Percentiles rank a stretch among this genome's conserved stretches.
These are phyloP conservation scores for Microcyclosporella mali DNA, from an alignment of 2,329 filamentous ascomycete species.

Conservation along the genomic window DNA sequence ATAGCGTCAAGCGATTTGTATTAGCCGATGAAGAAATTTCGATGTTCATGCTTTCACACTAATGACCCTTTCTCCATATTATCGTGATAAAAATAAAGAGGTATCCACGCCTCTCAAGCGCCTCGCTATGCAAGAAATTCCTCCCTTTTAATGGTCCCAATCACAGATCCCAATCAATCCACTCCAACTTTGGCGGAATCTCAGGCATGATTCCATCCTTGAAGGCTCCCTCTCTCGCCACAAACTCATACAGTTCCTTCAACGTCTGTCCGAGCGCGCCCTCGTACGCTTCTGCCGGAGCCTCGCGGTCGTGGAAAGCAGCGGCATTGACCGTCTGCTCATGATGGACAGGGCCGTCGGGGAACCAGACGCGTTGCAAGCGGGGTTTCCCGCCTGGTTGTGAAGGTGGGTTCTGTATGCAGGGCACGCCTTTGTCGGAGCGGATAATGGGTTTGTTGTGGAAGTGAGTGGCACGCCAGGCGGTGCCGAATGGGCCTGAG, in stretches of 20 bases:
- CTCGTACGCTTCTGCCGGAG: conserved; percentile 52
- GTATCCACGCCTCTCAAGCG: too few relatives aligned
- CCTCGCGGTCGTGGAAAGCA: conserved; percentile 35
- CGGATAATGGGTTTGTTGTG: neutral
- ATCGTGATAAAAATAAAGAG: too few relatives aligned
- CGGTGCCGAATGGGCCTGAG: neutral
- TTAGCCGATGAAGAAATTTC: too few relatives aligned
- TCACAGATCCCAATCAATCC: conserved; percentile 43
- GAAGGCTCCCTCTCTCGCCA: conserved; percentile 62
- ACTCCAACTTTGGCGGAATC: conserved; percentile 71
- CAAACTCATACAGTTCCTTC: conserved; percentile 58
- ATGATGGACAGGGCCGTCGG: conserved; percentile 52
- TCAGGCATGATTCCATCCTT: conserved; percentile 66
- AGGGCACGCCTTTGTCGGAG: neutral
- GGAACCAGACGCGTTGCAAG: conserved; percentile 6
- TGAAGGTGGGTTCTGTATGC: neutral
- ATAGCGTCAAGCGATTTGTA: too few relatives aligned
- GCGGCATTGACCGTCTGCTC: conserved; percentile 44
- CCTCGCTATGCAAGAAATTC: too few relatives aligned
- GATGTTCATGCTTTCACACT: too few relatives aligned
- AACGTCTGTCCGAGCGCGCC: conserved; percentile 48
- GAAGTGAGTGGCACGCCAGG: too few relatives aligned
- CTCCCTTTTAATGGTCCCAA: too few relatives aligned
- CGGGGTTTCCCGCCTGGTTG: neutral
- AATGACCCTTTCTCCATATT: too few relatives aligned